These are phyloP conservation scores for Priceomyces castillae DNA, from an alignment of 805 yeast genomes.

Conservation along the genomic window DNA sequence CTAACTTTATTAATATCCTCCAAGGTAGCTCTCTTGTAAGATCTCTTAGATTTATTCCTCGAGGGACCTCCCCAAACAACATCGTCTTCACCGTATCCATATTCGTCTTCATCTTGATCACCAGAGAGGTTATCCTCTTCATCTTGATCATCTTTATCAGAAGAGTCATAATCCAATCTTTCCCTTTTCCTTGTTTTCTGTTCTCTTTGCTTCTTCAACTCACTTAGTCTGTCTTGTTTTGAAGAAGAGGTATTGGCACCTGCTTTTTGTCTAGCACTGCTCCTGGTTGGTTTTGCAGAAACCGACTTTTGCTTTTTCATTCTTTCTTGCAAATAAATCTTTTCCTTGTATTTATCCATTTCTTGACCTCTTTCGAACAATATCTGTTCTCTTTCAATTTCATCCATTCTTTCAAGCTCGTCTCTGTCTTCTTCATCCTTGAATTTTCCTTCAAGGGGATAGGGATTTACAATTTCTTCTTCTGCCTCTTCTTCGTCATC, in stretches of 20 bases:
- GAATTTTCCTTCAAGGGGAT: constrained; percentile 90
- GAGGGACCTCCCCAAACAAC: constrained; percentile 36
- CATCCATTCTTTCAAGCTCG: constrained; percentile 70
- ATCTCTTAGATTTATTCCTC: constrained; percentile 19
- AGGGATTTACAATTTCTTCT: constrained; percentile 59
- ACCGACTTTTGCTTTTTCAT: constrained; percentile 51
- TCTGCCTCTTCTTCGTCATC: constrained; percentile 34
- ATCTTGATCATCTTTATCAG: constrained; percentile 43
- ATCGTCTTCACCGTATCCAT: constrained; percentile 30
- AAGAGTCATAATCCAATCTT: constrained; percentile 32
- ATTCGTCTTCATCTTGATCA: constrained; percentile 36
- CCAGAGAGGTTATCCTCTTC: constrained; percentile 45
- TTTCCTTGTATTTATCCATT: constrained; percentile 83
- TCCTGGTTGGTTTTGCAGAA: constrained; percentile 31
- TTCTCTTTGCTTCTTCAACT: constrained; percentile 73
- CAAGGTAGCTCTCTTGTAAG: constrained; percentile 46
- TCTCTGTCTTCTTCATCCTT: constrained; percentile 77
- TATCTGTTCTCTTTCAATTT: constrained; percentile 86
- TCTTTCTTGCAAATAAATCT: constrained; percentile 78
- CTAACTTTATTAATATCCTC: constrained; percentile 69
- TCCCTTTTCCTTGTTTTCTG: constrained; percentile 48
- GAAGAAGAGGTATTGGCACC: constrained; percentile 27
- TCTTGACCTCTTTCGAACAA: constrained; percentile 91
- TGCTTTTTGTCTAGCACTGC: constrained; percentile 34
- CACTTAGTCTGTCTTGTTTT: constrained; percentile 59